These are phyloP conservation scores for Alternaria sp. DNA, from an alignment of 2,329 filamentous ascomycete species.

Conservation along the genomic window DNA sequence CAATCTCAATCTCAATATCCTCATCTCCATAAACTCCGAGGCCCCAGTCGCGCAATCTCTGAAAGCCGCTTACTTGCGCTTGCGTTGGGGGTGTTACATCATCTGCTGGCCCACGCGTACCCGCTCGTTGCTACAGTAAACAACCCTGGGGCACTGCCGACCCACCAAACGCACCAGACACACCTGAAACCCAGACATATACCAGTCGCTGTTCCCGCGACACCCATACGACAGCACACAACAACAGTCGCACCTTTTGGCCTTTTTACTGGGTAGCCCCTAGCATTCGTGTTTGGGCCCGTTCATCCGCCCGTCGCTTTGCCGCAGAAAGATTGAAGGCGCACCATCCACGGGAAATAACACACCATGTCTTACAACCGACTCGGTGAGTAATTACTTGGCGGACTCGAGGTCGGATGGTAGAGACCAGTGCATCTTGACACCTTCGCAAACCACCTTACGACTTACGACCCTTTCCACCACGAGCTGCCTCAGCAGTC, in stretches of 20 bases:
- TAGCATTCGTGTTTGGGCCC: conserved; percentile 28
- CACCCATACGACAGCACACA: conserved; percentile 27
- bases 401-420: conserved; percentile 2
- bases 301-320: conserved; percentile 24
- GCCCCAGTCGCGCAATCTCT: neutral
- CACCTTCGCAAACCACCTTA: neutral
- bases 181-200: conserved; percentile 41
- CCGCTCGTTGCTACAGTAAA: conserved; percentile 46
- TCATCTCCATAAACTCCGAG: neutral
- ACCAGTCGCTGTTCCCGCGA: conserved; percentile 27
- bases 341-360: conserved; percentile 26
- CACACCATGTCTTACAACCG: conserved; percentile 49
- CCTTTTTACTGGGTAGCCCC: conserved; percentile 20
- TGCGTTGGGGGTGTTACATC: conserved; percentile 14
- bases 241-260: conserved; percentile 28
- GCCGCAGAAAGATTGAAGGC: conserved; percentile 33
- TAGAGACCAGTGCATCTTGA: neutral
- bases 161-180: conserved; percentile 35
- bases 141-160: conserved; percentile 30
- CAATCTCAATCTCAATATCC: neutral
- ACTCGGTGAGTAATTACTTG: conserved; percentile 43
- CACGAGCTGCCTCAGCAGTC: neutral
- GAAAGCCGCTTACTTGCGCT: conserved; percentile 4
- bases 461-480: conserved; percentile 5
- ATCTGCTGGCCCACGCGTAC: conserved; percentile 16